Percentiles rank a stretch among this genome's conserved stretches.
Conservation (phyloP, 768 basidiomycete species). For the Naganishia kalamii region DNA sequence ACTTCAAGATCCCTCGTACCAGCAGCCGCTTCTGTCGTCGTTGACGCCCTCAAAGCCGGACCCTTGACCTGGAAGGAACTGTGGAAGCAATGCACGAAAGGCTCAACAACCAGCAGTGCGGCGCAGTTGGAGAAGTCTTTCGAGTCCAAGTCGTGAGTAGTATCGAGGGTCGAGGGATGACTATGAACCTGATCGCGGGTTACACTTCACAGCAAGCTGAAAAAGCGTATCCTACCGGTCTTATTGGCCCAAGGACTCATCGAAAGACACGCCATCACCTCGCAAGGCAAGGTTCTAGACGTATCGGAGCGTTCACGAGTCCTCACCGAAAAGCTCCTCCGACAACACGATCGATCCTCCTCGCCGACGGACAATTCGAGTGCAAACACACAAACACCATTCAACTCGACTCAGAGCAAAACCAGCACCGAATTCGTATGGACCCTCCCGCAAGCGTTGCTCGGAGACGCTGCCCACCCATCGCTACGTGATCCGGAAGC, state of each 20-base stretch:
- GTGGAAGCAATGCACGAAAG: slow-evolving; percentile 3
- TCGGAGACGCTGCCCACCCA: neutral
- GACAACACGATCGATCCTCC: neutral
- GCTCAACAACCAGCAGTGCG: neutral
- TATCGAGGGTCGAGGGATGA: neutral
- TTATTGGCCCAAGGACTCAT: slow-evolving; percentile 12
- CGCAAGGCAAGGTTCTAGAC: neutral
- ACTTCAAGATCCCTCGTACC: slow-evolving; percentile 9
- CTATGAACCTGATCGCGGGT: neutral
- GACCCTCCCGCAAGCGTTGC: slow-evolving; percentile 6
- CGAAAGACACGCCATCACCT: slow-evolving; percentile 13
- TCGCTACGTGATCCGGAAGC: neutral
- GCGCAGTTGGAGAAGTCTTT: slow-evolving; percentile 5
- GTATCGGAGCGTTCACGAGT: neutral
- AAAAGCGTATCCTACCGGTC: slow-evolving; percentile 16
- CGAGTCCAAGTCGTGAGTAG: slow-evolving; percentile 16
- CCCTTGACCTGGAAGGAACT: slow-evolving; percentile 20
- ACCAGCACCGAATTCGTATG: slow-evolving; percentile 15
- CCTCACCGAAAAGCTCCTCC: neutral
- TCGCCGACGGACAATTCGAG: neutral
- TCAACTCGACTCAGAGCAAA: neutral
- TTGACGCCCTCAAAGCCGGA: slow-evolving; percentile 13
- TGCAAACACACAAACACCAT: neutral
- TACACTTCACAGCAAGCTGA: slow-evolving; percentile 4
- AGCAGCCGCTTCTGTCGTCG: slow-evolving; percentile 18